These are phyloP conservation scores for Zizania latifolia DNA, from an alignment of 176 grass and related monocot species.

Conservation along the genomic window DNA sequence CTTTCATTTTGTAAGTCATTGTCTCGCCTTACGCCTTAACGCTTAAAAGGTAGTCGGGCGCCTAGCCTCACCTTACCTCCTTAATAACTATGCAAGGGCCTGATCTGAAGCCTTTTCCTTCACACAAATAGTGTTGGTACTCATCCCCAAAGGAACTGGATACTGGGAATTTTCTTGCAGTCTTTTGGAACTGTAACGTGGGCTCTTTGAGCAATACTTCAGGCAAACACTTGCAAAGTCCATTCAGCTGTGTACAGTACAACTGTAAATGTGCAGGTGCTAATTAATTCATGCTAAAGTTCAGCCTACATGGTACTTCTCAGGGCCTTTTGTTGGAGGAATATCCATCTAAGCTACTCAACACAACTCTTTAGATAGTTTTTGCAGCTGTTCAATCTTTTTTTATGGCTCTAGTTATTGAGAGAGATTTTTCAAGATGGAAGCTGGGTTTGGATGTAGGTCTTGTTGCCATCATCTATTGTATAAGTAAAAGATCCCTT, in stretches of 20 bases:
- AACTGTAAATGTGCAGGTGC: background rate
- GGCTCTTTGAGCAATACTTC: conserved; percentile 47
- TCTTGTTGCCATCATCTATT: conserved; percentile 34
- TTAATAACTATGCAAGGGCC: too few species aligned
- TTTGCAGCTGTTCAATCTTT: conserved; percentile 48
- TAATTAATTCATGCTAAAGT: conserved; percentile 7
- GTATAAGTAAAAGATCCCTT: conserved; percentile 9
- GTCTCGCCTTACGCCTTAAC: too few species aligned
- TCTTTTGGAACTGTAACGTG: conserved; percentile 24
- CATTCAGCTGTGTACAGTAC: background rate
- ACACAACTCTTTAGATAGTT: conserved; percentile 30
- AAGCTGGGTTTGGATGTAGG: conserved; percentile 39
- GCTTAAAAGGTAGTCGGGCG: too few species aligned
- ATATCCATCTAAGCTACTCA: conserved; percentile 41
- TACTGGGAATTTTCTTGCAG: conserved; percentile 40
- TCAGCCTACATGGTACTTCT: background rate
- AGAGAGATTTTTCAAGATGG: conserved; percentile 63
- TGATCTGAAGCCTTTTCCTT: conserved; percentile 29
- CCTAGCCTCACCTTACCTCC: too few species aligned
- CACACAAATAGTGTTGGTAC: background rate
- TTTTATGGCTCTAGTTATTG: conserved; percentile 50
- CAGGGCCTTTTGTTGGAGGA: conserved; percentile 46
- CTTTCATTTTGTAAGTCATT: too few species aligned
- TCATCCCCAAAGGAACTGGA: conserved; percentile 29
- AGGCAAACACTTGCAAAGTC: conserved; percentile 33